Conservation (phyloP, 1,139 yeast species). For the Yamadazyma aaseri region DNA sequence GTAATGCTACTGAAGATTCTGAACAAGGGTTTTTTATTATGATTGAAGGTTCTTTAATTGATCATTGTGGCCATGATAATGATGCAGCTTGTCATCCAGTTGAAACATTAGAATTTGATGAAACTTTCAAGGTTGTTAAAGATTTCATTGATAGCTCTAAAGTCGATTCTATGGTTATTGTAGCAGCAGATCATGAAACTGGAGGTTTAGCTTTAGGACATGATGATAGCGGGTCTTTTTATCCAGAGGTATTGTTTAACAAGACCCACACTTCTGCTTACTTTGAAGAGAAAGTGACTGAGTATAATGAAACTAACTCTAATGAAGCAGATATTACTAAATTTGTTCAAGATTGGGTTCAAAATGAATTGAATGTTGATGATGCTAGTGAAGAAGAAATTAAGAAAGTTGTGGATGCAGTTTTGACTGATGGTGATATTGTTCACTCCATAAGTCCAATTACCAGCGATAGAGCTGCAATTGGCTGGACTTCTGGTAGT, state of each 20-base stretch:
- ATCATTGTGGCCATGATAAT: conserved; percentile 88
- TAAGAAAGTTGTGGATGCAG: conserved; percentile 21
- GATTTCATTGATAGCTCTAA: conserved; percentile 64
- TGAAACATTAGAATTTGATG: conserved; percentile 58
- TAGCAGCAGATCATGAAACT: conserved; percentile 90
- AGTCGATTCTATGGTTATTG: conserved; percentile 68
- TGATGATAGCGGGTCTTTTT: conserved; percentile 68
- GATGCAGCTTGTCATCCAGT: conserved; percentile 55
- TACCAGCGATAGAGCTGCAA: conserved; percentile 68
- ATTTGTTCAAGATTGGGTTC: conserved; percentile 50
- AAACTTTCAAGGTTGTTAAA: conserved; percentile 66
- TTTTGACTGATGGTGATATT: conserved; percentile 11
- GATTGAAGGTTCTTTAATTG: conserved; percentile 87
- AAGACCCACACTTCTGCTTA: conserved; percentile 75
- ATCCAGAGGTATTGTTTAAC: conserved; percentile 67
- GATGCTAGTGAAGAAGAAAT: conserved; percentile 56
- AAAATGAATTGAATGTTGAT: conserved; percentile 57
- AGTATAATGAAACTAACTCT: conserved; percentile 22
- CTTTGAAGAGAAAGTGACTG: conserved; percentile 36
- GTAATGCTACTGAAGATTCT: conserved; percentile 60
- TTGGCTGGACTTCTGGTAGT: conserved; percentile 91
- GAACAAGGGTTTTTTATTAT: conserved; percentile 80
- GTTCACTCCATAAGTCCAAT: conserved; percentile 29
- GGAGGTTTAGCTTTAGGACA: conserved; percentile 79
- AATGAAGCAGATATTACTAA: conserved; percentile 29